Base-by-base conservation (phyloP, 371 early-diverging fungal species). In the Mortierella sp. region DNA sequence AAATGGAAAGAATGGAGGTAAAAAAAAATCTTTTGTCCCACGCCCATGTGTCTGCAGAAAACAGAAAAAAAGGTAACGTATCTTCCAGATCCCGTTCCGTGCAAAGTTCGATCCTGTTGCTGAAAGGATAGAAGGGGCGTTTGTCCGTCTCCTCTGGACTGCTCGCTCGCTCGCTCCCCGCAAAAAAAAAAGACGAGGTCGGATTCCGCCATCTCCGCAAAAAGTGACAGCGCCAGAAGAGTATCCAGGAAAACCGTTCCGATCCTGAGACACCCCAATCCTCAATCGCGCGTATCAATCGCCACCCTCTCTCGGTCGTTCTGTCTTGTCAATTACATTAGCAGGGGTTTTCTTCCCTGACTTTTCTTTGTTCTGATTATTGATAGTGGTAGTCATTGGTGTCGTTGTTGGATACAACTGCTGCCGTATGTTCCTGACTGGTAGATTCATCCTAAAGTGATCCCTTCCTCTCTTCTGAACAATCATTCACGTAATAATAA, bases 171-270 rank as follows among this genome's bases (percentile, higher is more conserved):
- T 11, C 29, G 26, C 61, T 48, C 61, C 52, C 61, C 61, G 61
- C 61, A 34, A 34, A n/a, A n/a, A n/a, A n/a, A n/a, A n/a, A n/a
- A n/a, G n/a, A n/a, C n/a, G n/a, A n/a, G n/a, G n/a, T n/a, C n/a
- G n/a, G n/a, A n/a, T n/a, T 61, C 61, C 6, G 37, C 34, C 61
- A 5, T 53, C 29, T 53, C 50, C 61, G 22, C 29, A 55, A 24
- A 64, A 70, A 44, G 19, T 8, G 45, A 34, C 55, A 47, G 34
- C 68, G 22, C 68, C n/a, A 26, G 26, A 7, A 9, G 29, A 19
- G 70, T 61, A 40, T 44, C 53, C 53, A 70, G 61, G 61, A 70
- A 44, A 58, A 55, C 14, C 14, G 61, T 37, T 61, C 61, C 61
- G 47, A 66, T 41, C 45, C 47, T 22, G 34, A 43, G 43, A 43